Evolutionary conservation across 176 grass and related monocot genomes (phyloP).

Genomic region (Rhynchospora breviuscula): DNA sequence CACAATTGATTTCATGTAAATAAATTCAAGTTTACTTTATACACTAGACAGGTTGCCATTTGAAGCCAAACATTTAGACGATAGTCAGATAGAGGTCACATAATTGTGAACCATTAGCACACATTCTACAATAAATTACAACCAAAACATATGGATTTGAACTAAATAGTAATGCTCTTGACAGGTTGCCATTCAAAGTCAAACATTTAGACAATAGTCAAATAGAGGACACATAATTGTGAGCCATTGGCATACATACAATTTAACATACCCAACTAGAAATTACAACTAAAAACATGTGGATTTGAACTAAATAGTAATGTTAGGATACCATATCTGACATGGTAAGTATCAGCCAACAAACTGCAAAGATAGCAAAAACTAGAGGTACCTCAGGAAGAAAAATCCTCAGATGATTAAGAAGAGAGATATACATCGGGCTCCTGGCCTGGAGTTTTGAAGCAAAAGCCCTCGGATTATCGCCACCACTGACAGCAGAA

Average conservation of each 20-base stretch:
- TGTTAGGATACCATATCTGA: neutral
- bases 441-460: conserved; percentile 90
- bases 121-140: neutral
- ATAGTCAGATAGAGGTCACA: neutral
- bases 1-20: neutral
- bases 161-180: neutral
- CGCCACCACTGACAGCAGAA: conserved; percentile 46
- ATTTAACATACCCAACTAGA: neutral
- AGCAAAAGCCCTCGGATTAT: conserved; percentile 80
- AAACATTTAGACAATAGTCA: neutral
- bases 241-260: neutral
- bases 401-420: conserved; percentile 95
- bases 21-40: neutral
- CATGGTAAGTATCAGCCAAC: neutral
- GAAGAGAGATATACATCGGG: conserved; percentile 87
- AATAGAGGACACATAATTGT: neutral
- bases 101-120: neutral
- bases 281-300: no score
- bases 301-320: neutral
- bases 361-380: conserved; percentile 6
- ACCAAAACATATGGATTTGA: no score
- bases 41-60: neutral
- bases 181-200: no score
- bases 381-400: conserved; percentile 68
- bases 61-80: neutral